A percentile compares a stretch with the other conserved stretches of the same genome.
phyloP scores from a whole-genome alignment of 2,329 filamentous ascomycete species.

The Pyrenophora tritici-repentis region DNA sequence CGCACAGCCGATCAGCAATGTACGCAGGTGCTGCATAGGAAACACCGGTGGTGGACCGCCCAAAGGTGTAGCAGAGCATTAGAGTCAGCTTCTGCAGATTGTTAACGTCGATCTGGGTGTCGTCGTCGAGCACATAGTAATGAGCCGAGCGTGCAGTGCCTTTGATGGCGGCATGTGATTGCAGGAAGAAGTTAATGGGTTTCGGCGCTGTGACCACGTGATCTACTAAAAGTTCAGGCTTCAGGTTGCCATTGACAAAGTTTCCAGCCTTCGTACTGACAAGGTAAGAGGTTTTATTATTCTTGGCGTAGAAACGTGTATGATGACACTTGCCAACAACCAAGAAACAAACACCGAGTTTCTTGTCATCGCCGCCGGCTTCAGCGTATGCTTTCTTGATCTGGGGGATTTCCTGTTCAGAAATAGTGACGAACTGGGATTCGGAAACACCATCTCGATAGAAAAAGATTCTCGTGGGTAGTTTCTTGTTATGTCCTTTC shows the following conservation, averaged over 20 bases:
- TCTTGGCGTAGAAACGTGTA: too few relatives aligned
- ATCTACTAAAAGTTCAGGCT: constrained; percentile 30
- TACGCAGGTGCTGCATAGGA: constrained; percentile 30
- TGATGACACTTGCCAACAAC: too few relatives aligned
- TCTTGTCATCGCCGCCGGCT: too few relatives aligned
- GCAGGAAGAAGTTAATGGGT: constrained; percentile 40
- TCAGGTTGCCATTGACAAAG: too few relatives aligned
- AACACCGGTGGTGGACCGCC: constrained; percentile 7
- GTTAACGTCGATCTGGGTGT: constrained; percentile 16
- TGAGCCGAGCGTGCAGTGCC: constrained; percentile 39
- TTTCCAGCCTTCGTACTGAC: too few relatives aligned
- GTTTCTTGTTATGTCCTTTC: not conserved
- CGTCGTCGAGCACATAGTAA: constrained; percentile 40
- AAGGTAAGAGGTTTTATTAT: too few relatives aligned
- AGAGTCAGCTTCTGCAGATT: not conserved
- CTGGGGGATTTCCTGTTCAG: not conserved
- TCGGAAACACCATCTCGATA: constrained; percentile 32
- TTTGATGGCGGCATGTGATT: constrained; percentile 33
- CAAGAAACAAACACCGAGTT: too few relatives aligned
- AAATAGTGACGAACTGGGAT: constrained; percentile 9
- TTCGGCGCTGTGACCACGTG: constrained; percentile 25
- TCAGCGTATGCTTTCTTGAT: constrained; percentile 17
- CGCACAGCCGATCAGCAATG: constrained; percentile 32
- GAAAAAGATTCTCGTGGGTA: constrained; percentile 19
- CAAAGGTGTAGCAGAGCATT: not conserved